Base-by-base conservation (phyloP, 306 rosid genomes). In the Castanea crenata region DNA sequence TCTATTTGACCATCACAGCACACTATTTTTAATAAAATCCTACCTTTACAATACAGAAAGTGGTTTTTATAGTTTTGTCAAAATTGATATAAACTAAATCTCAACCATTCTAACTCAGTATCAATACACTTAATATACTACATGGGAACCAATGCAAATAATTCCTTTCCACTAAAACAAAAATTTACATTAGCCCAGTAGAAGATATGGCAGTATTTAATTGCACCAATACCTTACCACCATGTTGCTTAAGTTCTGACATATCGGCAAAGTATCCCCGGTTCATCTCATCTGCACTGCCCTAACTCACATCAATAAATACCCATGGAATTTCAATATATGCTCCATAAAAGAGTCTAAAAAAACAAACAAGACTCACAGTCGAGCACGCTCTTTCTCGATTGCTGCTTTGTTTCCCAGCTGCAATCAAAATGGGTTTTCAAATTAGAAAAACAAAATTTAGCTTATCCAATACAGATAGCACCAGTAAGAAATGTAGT, bases 261-360 rank as follows among this genome's bases (percentile, higher is more conserved):
- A 95, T 82, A 83, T 95, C 98, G 75, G 97, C 98, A 58, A 92
- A 83, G 79, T 90, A 90, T 19, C 98, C 98, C 78, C 99, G 87
- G 74, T 74, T 90, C 91, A 95, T 82, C 85, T 95, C 99, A 90
- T 95, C 98, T 82, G 81, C 69, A 85, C 97, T 95, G 97, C 89
- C 88, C 77, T 79, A 81, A 74, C 69, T 74, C 31, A 79, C 74
- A 87, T 63, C 75, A 86, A 69, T 46, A 74, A 71, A 81, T 71
- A 79, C 73, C 74, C 38, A 76, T 61, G 29, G 74, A 56, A 71
- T 72, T 74, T 80, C 74, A 75, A 20, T 13, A 82, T 57, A 64
- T 15, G 55, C 54, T 32, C 79, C 69, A 41, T 10, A 19, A 4
- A 76, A 77, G 51, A 19, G 19, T 62, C 51, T 72, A 57, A 34